A percentile compares a stretch with the other conserved stretches of the same genome.
Conservation (phyloP, 768 basidiomycete genomes). For the Naganishia vaughanmartiniae region DNA sequence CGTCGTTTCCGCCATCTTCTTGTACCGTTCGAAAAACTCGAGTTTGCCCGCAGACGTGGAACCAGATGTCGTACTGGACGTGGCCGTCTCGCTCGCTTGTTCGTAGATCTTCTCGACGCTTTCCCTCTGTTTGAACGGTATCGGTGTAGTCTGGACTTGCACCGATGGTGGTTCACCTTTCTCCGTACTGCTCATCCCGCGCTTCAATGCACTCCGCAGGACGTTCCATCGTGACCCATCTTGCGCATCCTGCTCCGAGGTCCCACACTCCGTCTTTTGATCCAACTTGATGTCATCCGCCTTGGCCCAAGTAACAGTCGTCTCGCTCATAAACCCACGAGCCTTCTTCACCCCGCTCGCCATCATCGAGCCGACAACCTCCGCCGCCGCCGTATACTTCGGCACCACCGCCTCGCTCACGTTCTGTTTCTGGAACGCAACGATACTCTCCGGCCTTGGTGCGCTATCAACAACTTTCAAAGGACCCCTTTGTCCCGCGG, state of each 20-base stretch:
- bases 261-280: neutral
- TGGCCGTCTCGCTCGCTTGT: neutral
- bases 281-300: neutral
- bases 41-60: constrained; percentile 18
- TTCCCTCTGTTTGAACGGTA: neutral
- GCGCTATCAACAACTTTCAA: constrained; percentile 14
- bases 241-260: neutral
- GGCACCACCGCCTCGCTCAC: neutral
- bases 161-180: neutral
- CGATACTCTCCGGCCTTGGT: constrained; percentile 14
- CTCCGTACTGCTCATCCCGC: constrained; percentile 1
- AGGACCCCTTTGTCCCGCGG: constrained; percentile 8
- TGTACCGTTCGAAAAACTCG: constrained; percentile 44
- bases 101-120: neutral
- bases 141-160: neutral
- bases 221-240: constrained; percentile 8
- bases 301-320: neutral
- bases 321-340: constrained; percentile 4
- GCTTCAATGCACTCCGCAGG: constrained; percentile 5
- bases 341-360: constrained; percentile 17
- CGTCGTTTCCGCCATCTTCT: constrained; percentile 33
- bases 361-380: neutral
- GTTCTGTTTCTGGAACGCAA: neutral
- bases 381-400: neutral
- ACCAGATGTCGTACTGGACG: neutral